A percentile compares a stretch with the other conserved stretches of the same genome.
Evolutionary conservation across 2,329 filamentous ascomycete species (phyloP).

Genomic region (Ceratocystiopsis brevicomis): DNA sequence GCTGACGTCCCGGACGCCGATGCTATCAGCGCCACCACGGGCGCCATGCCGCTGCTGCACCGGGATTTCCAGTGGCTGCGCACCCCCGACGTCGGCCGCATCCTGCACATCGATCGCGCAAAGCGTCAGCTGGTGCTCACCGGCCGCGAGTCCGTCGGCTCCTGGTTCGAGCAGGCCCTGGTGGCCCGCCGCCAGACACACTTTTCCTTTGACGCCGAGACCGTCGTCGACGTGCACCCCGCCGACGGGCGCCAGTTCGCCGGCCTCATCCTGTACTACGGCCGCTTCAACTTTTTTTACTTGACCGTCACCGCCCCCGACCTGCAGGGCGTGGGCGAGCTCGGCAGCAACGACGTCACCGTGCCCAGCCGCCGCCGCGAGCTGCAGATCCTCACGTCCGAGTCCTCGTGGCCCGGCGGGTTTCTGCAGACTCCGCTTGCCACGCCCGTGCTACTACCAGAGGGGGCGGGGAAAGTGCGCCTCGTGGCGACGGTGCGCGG

Average conservation of each 20-base stretch:
- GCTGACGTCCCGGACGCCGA: slow-evolving; percentile 14
- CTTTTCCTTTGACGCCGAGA: slow-evolving; percentile 74
- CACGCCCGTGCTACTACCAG: slow-evolving; percentile 27
- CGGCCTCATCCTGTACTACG: slow-evolving; percentile 42
- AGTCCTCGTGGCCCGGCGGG: slow-evolving; percentile 35
- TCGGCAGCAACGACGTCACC: slow-evolving; percentile 13
- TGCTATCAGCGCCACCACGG: slow-evolving; percentile 26
- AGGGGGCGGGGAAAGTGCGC: slow-evolving; percentile 31
- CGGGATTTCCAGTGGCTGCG: slow-evolving; percentile 39
- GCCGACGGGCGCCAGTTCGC: slow-evolving; percentile 41
- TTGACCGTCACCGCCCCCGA: slow-evolving; percentile 32
- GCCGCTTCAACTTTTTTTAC: slow-evolving; percentile 47
- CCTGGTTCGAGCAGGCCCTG: slow-evolving; percentile 39
- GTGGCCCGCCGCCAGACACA: slow-evolving; percentile 36
- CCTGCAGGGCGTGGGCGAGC: slow-evolving; percentile 14
- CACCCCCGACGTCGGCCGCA: slow-evolving; percentile 34
- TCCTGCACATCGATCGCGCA: slow-evolving; percentile 22
- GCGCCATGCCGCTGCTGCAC: slow-evolving; percentile 18
- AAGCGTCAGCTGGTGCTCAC: slow-evolving; percentile 21
- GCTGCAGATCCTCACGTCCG: slow-evolving; percentile 35
- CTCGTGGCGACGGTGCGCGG: slow-evolving; percentile 34
- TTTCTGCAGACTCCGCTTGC: slow-evolving; percentile 24
- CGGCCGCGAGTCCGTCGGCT: slow-evolving; percentile 34
- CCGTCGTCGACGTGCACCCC: slow-evolving; percentile 56
- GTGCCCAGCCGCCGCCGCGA: slow-evolving; percentile 27